A percentile compares a stretch with the other conserved stretches of the same genome.
Conservation (phyloP, 352 stramenopile genomes). For the Pythium sukuiense region DNA sequence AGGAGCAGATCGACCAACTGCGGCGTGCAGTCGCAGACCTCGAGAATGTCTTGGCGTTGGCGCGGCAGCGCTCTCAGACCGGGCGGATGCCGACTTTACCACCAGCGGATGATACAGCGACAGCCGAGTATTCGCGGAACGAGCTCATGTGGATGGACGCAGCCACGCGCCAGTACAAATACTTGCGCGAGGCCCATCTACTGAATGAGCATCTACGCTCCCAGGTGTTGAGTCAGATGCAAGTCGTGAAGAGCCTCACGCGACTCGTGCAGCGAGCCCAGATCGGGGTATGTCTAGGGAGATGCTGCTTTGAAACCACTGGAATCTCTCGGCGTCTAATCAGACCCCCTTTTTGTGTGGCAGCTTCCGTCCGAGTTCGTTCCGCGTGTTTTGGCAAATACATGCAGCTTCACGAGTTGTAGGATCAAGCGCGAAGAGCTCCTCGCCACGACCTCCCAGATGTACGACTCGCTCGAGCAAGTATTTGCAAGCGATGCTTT, state of each 20-base stretch:
- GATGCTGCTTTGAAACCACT: background rate
- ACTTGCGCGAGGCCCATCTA: conserved; percentile 9
- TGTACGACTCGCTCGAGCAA: background rate
- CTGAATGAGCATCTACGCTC: conserved; percentile 10
- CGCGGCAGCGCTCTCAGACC: background rate
- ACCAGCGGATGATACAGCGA: background rate
- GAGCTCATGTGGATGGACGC: background rate
- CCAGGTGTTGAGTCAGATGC: conserved; percentile 5
- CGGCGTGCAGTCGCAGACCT: background rate
- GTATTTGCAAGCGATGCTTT: background rate
- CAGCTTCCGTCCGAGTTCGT: background rate
- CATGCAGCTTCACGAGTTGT: background rate
- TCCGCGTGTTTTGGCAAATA: background rate
- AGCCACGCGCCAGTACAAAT: conserved; percentile 13
- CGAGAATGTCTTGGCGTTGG: background rate
- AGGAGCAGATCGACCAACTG: no score
- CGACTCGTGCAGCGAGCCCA: conserved; percentile 7
- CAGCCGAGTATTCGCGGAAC: background rate
- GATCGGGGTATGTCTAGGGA: conserved; percentile 1
- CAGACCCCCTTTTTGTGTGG: background rate
- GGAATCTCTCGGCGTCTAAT: background rate
- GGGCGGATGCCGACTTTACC: background rate
- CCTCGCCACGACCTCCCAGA: background rate
- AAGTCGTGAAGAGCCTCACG: conserved; percentile 6
- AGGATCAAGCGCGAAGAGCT: background rate